Percentiles rank a stretch among this genome's conserved stretches.
phyloP scores from a whole-genome alignment of 495 filamentous ascomycete species.

The Sabuloglossum arenarium region DNA sequence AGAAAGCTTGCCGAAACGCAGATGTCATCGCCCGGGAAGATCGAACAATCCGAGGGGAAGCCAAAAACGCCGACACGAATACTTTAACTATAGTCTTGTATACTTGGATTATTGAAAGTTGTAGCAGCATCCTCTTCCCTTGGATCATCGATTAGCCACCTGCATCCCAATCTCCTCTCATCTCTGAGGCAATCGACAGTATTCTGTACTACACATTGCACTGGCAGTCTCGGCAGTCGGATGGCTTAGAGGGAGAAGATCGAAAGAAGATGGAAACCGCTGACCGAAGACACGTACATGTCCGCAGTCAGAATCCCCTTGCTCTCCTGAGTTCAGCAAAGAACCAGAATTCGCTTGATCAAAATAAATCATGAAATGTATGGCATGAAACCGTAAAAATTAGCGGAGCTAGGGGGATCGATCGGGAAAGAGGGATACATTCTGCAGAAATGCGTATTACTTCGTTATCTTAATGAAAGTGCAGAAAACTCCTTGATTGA shows the following conservation, averaged over 20 bases:
- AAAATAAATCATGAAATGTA: constrained; percentile 1
- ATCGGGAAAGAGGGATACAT: neutral
- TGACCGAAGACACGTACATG: neutral
- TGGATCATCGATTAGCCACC: neutral
- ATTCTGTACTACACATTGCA: neutral
- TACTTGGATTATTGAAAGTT: neutral
- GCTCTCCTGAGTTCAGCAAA: neutral
- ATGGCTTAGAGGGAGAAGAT: neutral
- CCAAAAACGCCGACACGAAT: neutral
- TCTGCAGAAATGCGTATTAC: neutral
- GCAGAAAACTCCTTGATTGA: neutral
- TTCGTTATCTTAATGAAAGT: neutral
- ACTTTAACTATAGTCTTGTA: neutral
- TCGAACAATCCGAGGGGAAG: neutral
- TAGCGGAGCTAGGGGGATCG: neutral
- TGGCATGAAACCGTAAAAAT: neutral
- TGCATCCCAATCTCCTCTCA: neutral
- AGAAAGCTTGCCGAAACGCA: neutral
- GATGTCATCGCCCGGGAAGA: neutral
- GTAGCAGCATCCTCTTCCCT: neutral
- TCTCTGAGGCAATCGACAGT: neutral
- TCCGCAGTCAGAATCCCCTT: neutral
- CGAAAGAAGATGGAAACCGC: neutral
- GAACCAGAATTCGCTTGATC: neutral
- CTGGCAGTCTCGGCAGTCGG: neutral